Evolutionary conservation across 805 yeast species (phyloP), one percentile per base, ranked within the genome.

Genomic region (Nakazawaea holstii): DNA sequence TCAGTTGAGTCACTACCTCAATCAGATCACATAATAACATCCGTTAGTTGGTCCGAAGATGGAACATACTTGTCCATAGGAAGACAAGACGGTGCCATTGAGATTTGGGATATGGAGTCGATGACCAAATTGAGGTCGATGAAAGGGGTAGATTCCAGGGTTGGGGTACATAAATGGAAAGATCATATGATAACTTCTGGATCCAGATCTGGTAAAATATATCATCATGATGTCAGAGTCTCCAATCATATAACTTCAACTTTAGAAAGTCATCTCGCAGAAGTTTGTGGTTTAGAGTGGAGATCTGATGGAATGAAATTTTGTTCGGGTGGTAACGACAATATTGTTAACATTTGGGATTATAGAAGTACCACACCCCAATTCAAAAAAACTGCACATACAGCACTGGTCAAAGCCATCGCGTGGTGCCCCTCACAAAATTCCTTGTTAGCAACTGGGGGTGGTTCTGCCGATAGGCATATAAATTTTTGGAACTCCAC

Each of bases 401-500:
- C 79, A 29, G 97, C 98, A 0, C 98, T 98, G 0, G 96, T 92
- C 5, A 94, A 94, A 66, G 97, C 98, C 1, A 64, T 94, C 42
- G 82, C 92, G 8, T 92, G 97, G 97, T 86, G 95, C 60, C 98
- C 98, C 1, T 84, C 84, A 62, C 92, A 88, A 56, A 69, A 69
- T 29, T 84, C 86, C 51, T 66, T 91, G 46, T 72, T 92, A 45
- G 97, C 97, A n/a, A 85, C 97, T 3, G 99, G 98, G 6, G 99
- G 99, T 45, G 99, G 99, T 13, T 84, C 95, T 10, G 77, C 87
- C 30, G 97, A 94, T 66, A 84, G 82, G 60, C 78, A 83, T 41
- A 87, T 92, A 50, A 92, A 92, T 66, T 88, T 94, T 66, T 94
- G 98, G 98, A 94, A 94, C 65, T 80, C 97, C 3, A 79, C 87